phyloP scores from a whole-genome alignment of 1,284 basidiomycete genomes.

The Moniliophthora roreri region DNA sequence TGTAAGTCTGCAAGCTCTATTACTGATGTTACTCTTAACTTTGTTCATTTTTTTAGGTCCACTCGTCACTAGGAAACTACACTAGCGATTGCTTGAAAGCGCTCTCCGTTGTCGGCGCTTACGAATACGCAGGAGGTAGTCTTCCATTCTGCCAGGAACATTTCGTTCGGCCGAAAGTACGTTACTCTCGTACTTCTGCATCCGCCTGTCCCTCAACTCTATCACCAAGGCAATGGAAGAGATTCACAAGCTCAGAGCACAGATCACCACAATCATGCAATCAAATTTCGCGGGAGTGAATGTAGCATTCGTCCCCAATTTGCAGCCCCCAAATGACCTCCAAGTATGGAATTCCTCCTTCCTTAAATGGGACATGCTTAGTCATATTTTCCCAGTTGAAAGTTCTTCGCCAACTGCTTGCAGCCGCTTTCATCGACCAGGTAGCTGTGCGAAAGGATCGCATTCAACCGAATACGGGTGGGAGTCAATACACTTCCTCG shows the following conservation, averaged over 20 bases:
- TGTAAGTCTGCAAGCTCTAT: conserved; percentile 40
- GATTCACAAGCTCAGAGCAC: conserved; percentile 94
- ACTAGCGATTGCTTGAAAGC: conserved; percentile 88
- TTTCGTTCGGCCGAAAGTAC: conserved; percentile 89
- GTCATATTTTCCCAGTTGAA: conserved; percentile 64
- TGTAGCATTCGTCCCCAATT: conserved; percentile 56
- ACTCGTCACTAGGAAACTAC: conserved; percentile 81
- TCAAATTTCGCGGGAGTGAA: conserved; percentile 66
- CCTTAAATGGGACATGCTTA: conserved; percentile 1
- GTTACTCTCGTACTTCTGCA: conserved; percentile 15
- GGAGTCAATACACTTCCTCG: conserved; percentile 71
- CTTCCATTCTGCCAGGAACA: conserved; percentile 84
- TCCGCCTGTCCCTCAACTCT: neutral
- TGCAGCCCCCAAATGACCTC: conserved; percentile 70
- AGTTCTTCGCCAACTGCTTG: conserved; percentile 85
- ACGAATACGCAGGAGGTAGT: conserved; percentile 86
- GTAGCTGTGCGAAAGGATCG: conserved; percentile 92
- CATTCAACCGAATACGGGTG: conserved; percentile 58
- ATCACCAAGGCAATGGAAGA: conserved; percentile 90
- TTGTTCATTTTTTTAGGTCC: conserved; percentile 47
- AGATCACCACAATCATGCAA: conserved; percentile 83
- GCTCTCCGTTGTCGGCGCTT: conserved; percentile 93
- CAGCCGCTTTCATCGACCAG: conserved; percentile 94
- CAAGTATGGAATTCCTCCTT: conserved; percentile 51
- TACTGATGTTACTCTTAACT: conserved; percentile 2